Evolutionary conservation across 2,329 filamentous ascomycete genomes (phyloP).

Genomic region (Trichoderma koningiopsis): DNA sequence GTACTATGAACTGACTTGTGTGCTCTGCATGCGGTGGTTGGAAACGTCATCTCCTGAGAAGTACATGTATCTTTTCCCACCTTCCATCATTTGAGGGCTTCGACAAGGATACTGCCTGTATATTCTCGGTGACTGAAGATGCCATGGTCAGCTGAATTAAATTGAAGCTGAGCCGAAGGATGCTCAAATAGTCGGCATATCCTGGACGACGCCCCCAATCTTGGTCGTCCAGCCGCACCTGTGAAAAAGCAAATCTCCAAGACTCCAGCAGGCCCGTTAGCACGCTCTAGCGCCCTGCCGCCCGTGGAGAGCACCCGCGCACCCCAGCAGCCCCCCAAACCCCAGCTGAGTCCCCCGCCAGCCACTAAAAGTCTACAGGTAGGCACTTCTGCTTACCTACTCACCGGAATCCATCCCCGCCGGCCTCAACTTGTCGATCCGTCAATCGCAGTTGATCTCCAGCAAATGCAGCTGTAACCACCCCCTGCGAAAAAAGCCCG

Average conservation of each 20-base stretch:
- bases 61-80: not conserved
- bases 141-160: not conserved
- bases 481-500: conserved; percentile 10
- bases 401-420: not conserved
- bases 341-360: not conserved
- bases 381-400: conserved; percentile 14
- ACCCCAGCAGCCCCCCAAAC: not conserved
- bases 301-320: too few relatives aligned
- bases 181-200: not conserved
- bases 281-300: not conserved
- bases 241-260: not conserved
- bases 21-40: not conserved
- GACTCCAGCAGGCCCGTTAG: not conserved
- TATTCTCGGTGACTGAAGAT: not conserved
- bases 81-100: not conserved
- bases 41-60: not conserved
- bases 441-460: conserved; percentile 5
- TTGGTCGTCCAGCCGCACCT: conserved; percentile 5
- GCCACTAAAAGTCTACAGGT: not conserved
- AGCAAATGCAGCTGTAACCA: conserved; percentile 9
- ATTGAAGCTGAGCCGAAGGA: conserved; percentile 1
- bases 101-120: not conserved
- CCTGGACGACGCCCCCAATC: not conserved
- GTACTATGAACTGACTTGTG: not conserved
- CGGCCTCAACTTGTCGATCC: conserved; percentile 11